Conservation (phyloP, 495 filamentous ascomycete species). For the Letharia lupina region DNA sequence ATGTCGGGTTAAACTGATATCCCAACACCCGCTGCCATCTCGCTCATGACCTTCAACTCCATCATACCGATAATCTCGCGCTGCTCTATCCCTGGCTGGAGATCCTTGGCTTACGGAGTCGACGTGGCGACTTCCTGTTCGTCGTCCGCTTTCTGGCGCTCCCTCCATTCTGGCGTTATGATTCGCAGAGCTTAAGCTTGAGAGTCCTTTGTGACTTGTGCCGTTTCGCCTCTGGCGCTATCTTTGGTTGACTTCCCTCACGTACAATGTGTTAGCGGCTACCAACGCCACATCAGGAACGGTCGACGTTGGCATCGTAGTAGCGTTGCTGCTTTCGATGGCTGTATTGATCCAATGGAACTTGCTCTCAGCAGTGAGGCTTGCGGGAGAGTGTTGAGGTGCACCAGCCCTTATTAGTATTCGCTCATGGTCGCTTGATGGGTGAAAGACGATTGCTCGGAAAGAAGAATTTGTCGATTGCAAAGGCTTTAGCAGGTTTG, state of each 20-base stretch:
- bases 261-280: not conserved
- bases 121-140: not conserved
- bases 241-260: not conserved
- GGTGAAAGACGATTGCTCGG: not conserved
- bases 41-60: not conserved
- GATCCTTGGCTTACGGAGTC: not conserved
- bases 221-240: not conserved
- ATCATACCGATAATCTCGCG: not conserved
- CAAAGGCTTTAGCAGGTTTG: not conserved
- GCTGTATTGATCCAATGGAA: not conserved
- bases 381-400: not conserved
- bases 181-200: not conserved
- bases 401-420: not conserved
- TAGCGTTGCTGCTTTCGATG: not conserved
- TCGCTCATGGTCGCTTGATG: not conserved
- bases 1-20: not conserved
- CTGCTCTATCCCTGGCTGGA: not conserved
- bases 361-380: not conserved
- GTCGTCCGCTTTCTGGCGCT: not conserved
- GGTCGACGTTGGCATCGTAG: not conserved
- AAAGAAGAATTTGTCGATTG: not conserved
- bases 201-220: not conserved
- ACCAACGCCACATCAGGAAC: not conserved
- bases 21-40: not conserved
- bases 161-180: not conserved